These are phyloP conservation scores for Penicillium sp. DNA, from an alignment of 2,329 filamentous ascomycete genomes.

Conservation along the genomic window DNA sequence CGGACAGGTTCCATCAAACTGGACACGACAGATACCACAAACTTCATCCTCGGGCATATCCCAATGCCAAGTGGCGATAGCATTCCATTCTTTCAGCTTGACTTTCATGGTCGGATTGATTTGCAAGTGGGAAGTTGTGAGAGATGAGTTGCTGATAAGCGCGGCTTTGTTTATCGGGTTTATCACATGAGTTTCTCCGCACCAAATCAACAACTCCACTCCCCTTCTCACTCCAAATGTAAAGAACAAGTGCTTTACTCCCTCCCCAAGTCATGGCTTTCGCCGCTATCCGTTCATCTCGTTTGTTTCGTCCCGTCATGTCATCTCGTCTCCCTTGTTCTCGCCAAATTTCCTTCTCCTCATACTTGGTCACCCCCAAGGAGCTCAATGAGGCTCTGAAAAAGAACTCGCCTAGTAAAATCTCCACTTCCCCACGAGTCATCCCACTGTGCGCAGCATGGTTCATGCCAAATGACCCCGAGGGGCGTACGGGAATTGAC, in stretches of 20 bases:
- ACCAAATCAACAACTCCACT: slow-evolving; percentile 11
- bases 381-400: slow-evolving; percentile 79
- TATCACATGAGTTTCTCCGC: slow-evolving; percentile 26
- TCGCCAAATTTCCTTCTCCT: slow-evolving; percentile 61
- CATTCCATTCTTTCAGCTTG: slow-evolving; percentile 88
- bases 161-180: slow-evolving; percentile 11
- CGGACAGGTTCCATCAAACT: slow-evolving; percentile 96
- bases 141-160: slow-evolving; percentile 11
- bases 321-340: slow-evolving; percentile 34
- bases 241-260: slow-evolving; percentile 14
- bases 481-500: slow-evolving; percentile 72
- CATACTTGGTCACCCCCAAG: slow-evolving; percentile 81
- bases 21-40: slow-evolving; percentile 96
- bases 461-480: slow-evolving; percentile 88
- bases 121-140: background rate
- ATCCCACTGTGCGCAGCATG: slow-evolving; percentile 90
- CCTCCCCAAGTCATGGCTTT: slow-evolving; percentile 34
- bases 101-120: slow-evolving; percentile 71
- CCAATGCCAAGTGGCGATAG: slow-evolving; percentile 96
- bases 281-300: slow-evolving; percentile 33
- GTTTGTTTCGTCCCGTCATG: slow-evolving; percentile 29
- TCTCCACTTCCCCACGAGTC: slow-evolving; percentile 77
- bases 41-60: slow-evolving; percentile 96
- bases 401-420: slow-evolving; percentile 74
- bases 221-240: slow-evolving; percentile 24